Conservation (phyloP, 257 asterid species). For the Solanum corneliomulleri region DNA sequence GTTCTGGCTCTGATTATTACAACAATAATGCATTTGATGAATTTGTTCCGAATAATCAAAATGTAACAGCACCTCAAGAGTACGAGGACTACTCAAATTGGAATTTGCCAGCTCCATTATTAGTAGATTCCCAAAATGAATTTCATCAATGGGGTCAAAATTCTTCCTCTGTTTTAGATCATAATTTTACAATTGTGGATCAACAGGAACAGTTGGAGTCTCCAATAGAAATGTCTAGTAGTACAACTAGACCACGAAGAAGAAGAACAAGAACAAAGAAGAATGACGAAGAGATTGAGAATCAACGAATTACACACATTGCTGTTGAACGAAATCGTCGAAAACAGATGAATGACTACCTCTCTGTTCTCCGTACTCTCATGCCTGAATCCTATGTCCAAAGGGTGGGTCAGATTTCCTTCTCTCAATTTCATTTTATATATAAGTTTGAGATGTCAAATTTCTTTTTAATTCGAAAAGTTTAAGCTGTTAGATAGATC, state of each 20-base stretch:
- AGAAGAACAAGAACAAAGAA: constrained; percentile 14
- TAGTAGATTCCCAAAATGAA: not conserved
- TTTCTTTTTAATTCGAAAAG: not conserved
- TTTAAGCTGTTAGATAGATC: not conserved
- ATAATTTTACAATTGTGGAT: not conserved
- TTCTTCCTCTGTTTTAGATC: not conserved
- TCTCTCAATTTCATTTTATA: not conserved
- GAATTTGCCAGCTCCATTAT: not conserved
- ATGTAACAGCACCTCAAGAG: not conserved
- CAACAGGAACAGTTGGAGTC: not conserved
- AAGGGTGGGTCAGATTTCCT: constrained; percentile 25
- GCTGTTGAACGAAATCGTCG: constrained; percentile 33
- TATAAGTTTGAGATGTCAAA: not conserved
- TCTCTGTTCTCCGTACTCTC: constrained; percentile 17
- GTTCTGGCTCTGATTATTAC: not conserved
- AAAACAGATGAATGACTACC: constrained; percentile 33
- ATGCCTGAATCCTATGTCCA: constrained; percentile 28
- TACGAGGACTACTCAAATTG: not conserved
- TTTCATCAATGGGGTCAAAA: not conserved
- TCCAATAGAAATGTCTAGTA: not conserved
- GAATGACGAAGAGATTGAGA: constrained; percentile 26
- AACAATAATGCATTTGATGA: not conserved
- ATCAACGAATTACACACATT: constrained; percentile 39
- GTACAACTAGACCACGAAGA: not conserved
- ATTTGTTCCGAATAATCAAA: not conserved